A percentile compares a stretch with the other conserved stretches of the same genome.
These are phyloP conservation scores for Galeopsis tetrahit DNA, from an alignment of 257 asterid genomes.

Conservation along the genomic window DNA sequence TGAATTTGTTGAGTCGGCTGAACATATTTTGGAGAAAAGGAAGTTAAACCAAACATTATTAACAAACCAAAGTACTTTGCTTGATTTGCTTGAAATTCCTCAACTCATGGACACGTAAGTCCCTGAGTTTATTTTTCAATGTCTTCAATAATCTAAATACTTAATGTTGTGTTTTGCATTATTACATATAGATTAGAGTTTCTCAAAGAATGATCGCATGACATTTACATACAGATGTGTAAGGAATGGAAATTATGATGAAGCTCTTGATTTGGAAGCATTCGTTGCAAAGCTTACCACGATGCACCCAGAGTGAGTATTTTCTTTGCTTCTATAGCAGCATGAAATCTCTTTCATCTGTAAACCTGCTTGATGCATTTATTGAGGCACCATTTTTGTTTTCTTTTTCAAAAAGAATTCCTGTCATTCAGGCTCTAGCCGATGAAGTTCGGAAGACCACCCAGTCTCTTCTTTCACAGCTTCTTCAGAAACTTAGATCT, in stretches of 20 bases:
- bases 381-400: conserved; percentile 41
- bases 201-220: conserved; percentile 33
- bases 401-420: conserved; percentile 67
- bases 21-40: conserved; percentile 89
- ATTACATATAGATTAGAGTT: conserved; percentile 15
- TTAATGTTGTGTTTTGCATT: conserved; percentile 11
- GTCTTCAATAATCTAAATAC: conserved; percentile 25
- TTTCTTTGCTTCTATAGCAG: conserved; percentile 30
- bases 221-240: conserved; percentile 67
- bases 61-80: conserved; percentile 89
- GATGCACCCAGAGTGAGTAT: conserved; percentile 93
- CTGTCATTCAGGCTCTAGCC: conserved; percentile 94
- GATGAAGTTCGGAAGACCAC: conserved; percentile 90
- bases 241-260: conserved; percentile 95
- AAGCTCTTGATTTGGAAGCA: conserved; percentile 97
- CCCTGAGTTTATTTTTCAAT: conserved; percentile 21
- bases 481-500: conserved; percentile 93
- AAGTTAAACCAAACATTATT: conserved; percentile 89
- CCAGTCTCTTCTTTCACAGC: conserved; percentile 95
- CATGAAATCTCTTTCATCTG: conserved; percentile 33
- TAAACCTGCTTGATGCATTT: conserved; percentile 38
- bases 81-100: conserved; percentile 99
- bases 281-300: conserved; percentile 87
- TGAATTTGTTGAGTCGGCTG: conserved; percentile 88
- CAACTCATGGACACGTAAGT: conserved; percentile 99